Evolutionary conservation across 192 early-diverging fungal species (phyloP).

Genomic region (Gaertneriomyces sp.): DNA sequence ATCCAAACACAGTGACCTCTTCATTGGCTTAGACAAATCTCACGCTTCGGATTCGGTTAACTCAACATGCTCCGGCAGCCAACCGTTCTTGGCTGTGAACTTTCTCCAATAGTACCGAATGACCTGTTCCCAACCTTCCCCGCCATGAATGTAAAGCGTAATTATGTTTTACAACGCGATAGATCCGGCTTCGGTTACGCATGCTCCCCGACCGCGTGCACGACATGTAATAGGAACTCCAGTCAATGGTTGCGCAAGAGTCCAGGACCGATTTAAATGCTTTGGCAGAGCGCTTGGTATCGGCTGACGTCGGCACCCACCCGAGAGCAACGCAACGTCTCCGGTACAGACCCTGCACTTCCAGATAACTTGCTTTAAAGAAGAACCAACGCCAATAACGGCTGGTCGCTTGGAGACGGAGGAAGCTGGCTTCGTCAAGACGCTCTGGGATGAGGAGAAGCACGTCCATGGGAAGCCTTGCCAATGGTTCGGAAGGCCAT

Average conservation of each 20-base stretch:
- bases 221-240: not conserved
- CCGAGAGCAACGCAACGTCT: not conserved
- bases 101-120: too few species aligned
- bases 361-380: not conserved
- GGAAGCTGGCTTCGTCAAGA: not conserved
- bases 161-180: not conserved
- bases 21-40: too few species aligned
- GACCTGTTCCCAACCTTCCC: not conserved
- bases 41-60: too few species aligned
- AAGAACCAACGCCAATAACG: not conserved
- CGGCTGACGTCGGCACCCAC: not conserved
- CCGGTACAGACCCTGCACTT: not conserved
- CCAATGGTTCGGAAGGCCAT: not conserved
- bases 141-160: not conserved
- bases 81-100: too few species aligned
- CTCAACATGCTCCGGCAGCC: too few species aligned
- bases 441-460: not conserved
- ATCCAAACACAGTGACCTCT: too few species aligned
- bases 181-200: not conserved
- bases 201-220: not conserved
- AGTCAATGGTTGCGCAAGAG: not conserved
- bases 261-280: constrained; percentile 1
- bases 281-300: not conserved
- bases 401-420: not conserved
- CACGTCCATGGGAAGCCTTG: not conserved